phyloP scores from a whole-genome alignment of 345 rosid genomes.

The Eucalyptus marginata region DNA sequence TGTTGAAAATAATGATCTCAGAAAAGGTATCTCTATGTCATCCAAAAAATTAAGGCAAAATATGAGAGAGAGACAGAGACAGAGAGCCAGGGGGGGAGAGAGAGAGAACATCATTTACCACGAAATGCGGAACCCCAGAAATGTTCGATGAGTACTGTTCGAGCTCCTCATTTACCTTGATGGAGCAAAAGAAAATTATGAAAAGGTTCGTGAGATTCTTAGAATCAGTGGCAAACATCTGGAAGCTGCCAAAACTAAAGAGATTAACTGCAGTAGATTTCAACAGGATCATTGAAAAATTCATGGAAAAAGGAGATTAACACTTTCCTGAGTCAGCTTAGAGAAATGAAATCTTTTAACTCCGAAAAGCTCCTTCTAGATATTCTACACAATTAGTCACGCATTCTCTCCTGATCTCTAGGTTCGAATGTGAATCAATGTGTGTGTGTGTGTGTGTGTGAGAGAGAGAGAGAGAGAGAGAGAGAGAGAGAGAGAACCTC shows the following conservation, averaged over 20 bases:
- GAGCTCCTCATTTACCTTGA: slow-evolving; percentile 68
- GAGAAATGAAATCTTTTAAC: background rate
- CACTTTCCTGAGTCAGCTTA: background rate
- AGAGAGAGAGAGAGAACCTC: too few species aligned
- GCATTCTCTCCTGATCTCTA: background rate
- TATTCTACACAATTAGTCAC: background rate
- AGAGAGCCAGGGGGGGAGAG: too few species aligned
- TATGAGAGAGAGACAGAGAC: too few species aligned
- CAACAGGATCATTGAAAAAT: background rate
- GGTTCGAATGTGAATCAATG: background rate
- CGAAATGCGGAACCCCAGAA: slow-evolving; percentile 69
- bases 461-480: too few species aligned
- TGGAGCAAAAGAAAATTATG: background rate
- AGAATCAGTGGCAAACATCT: background rate
- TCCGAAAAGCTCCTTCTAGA: background rate
- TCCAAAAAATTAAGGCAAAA: background rate
- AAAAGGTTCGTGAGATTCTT: background rate
- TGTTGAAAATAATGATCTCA: slow-evolving; percentile 10
- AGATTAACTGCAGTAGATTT: background rate
- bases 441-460: too few species aligned
- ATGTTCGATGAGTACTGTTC: slow-evolving; percentile 43
- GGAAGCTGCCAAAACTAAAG: background rate
- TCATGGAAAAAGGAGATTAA: background rate
- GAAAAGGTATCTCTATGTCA: background rate
- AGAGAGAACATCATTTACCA: slow-evolving; percentile 23